Percentiles rank a stretch among this genome's conserved stretches.
Conservation (phyloP, 805 yeast species). For the Nakazawaea ishiwadae region DNA sequence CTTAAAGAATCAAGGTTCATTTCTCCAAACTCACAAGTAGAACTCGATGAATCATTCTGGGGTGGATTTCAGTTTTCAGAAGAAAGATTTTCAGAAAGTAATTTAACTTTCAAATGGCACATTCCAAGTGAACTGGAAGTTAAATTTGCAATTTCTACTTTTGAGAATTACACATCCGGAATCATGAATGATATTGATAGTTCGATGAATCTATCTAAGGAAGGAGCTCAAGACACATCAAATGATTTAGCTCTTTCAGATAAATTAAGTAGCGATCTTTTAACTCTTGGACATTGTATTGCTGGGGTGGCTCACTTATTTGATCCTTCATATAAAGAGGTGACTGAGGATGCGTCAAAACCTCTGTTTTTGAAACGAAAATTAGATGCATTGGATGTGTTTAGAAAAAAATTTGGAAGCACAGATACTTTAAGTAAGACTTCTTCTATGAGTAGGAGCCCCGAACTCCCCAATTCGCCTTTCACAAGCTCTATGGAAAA, state of each 20-base stretch:
- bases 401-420: slow-evolving; percentile 21
- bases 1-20: slow-evolving; percentile 51
- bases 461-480: not conserved
- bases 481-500: not conserved
- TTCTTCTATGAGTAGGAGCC: slow-evolving; percentile 19
- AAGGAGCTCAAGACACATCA: not conserved
- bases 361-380: slow-evolving; percentile 31
- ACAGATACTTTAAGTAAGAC: not conserved
- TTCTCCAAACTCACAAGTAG: slow-evolving; percentile 36
- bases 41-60: slow-evolving; percentile 54
- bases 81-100: slow-evolving; percentile 40
- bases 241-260: slow-evolving; percentile 7
- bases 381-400: slow-evolving; percentile 29
- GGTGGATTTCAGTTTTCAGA: slow-evolving; percentile 66
- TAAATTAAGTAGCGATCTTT: slow-evolving; percentile 43
- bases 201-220: slow-evolving; percentile 13
- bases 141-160: slow-evolving; percentile 54
- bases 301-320: slow-evolving; percentile 67
- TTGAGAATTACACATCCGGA: slow-evolving; percentile 41
- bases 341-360: slow-evolving; percentile 21
- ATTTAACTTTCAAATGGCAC: slow-evolving; percentile 69
- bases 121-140: slow-evolving; percentile 56
- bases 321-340: slow-evolving; percentile 54
- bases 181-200: slow-evolving; percentile 38
- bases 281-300: slow-evolving; percentile 52